Percentiles rank a stretch among this genome's conserved stretches.
These are phyloP conservation scores for Chlorella sp. DNA, from an alignment of 139 green algal species.

Conservation along the genomic window DNA sequence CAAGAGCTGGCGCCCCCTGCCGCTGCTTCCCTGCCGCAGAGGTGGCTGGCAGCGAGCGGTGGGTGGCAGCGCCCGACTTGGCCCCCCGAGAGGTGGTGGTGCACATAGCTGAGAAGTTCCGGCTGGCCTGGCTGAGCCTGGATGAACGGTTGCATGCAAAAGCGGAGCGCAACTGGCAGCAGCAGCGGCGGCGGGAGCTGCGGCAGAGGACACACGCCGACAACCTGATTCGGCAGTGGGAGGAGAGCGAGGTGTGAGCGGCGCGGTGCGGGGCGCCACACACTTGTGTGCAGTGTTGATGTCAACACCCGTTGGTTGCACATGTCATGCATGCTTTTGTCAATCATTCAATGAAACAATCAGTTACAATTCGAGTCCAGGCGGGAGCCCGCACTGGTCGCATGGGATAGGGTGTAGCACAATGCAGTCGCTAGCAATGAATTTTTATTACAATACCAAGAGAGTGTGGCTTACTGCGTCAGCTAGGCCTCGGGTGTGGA, in stretches of 20 bases:
- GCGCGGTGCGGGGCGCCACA: not conserved
- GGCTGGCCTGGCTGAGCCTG: slow-evolving; percentile 2
- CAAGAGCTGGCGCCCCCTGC: not conserved
- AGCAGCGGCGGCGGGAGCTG: not conserved
- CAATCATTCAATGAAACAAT: too few species aligned
- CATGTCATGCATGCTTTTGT: not conserved
- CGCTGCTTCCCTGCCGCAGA: not conserved
- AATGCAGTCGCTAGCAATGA: too few species aligned
- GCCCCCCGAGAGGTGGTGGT: not conserved
- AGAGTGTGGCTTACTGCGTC: too few species aligned
- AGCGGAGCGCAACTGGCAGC: slow-evolving; percentile 1
- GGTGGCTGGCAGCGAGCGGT: slow-evolving; percentile 23
- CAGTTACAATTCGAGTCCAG: too few species aligned
- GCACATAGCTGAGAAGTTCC: slow-evolving; percentile 39
- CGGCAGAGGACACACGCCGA: not conserved
- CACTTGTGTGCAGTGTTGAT: too few species aligned
- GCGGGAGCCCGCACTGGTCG: too few species aligned
- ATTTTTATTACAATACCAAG: too few species aligned
- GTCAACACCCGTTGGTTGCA: not conserved
- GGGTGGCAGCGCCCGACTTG: not conserved
- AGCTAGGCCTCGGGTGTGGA: too few species aligned
- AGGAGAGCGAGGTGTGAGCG: slow-evolving; percentile 32
- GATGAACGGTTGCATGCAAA: not conserved
- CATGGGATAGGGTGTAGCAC: too few species aligned
- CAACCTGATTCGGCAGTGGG: slow-evolving; percentile 20